Conservation (phyloP, 164 flowering plant genomes). For the Berberis vulgaris region DNA sequence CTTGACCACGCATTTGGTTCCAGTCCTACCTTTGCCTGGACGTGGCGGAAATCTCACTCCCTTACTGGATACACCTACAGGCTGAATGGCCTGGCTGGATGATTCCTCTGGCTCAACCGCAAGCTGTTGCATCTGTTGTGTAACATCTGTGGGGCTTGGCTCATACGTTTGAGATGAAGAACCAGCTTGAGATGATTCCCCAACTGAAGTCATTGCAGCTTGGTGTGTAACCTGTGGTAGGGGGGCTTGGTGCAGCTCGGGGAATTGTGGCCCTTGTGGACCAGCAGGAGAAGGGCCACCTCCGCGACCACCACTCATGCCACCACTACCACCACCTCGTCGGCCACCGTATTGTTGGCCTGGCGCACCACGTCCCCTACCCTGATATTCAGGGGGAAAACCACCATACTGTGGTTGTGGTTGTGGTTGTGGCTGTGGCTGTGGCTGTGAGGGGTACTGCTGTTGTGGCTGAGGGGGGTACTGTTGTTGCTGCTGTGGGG, state of each 20-base stretch:
- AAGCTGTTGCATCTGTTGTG: conserved; percentile 38
- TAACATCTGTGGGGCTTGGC: conserved; percentile 12
- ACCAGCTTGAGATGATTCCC: conserved; percentile 30
- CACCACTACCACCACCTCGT: conserved; percentile 26
- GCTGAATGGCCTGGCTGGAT: conserved; percentile 29
- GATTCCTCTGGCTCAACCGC: conserved; percentile 27
- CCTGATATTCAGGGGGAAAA: no score
- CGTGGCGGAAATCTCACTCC: conserved; percentile 61
- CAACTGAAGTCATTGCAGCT: conserved; percentile 21
- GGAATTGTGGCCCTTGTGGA: conserved; percentile 35
- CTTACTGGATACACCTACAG: conserved; percentile 41
- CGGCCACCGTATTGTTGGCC: neutral
- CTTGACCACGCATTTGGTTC: conserved; percentile 58
- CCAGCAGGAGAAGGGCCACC: conserved; percentile 34
- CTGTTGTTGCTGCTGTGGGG: neutral
- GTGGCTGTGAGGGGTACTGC: no score
- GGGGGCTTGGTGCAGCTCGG: conserved; percentile 90
- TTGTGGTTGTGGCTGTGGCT: no score
- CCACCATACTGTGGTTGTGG: no score
- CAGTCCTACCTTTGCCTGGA: conserved; percentile 66
- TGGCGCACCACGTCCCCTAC: no score
- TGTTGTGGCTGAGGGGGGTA: no score
- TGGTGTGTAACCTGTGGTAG: conserved; percentile 27
- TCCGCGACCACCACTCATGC: conserved; percentile 22
- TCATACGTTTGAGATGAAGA: conserved; percentile 34